Base-by-base conservation (phyloP, 1,284 basidiomycete species). In the Trametes pubescens region DNA sequence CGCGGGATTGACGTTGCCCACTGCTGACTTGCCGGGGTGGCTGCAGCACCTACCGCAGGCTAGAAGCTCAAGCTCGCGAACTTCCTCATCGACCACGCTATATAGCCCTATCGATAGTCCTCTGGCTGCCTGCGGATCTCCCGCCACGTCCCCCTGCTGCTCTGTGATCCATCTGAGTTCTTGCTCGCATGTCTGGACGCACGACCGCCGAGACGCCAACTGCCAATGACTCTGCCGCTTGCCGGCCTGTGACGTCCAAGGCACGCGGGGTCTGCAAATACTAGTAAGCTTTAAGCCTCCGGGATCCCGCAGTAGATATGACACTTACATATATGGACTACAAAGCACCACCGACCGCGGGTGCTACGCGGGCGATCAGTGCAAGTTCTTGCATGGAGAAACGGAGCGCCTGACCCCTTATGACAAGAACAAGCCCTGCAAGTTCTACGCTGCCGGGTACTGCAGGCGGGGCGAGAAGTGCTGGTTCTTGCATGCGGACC, bases 381-480 rank as follows among this genome's bases (percentile, higher is more conserved):
- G 91, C 86, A 92, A 90, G 80, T 93, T 92, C 74, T 79, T 90
- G 16, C 91, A 93, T 61, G 86, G 83, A 35, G 77, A 81, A 61
- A 70, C 76, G 43, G 79, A 84, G 64, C 79, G 78, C 62, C 71
- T 89, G 51, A 89, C 90, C 0, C 87, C 88, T 6, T 89, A 84
- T 71, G 91, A 93, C 77, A 80, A 85, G 75, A 77, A 80, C 38
- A 93, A 93, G 80, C 77, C 78, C 34, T 93, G 91, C 79, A 81
- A 72, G 62, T 91, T 82, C 75, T 92, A 83, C 65, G 82, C 81
- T 2, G 78, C 81, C 52, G 91, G 91, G 0, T 90, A 82, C 73
- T 93, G 91, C 72, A 85, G 81, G 67, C 79, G 82, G 35, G 91
- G 88, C 21, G 84, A 84, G 53, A 75, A 79, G 38, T 93, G 91